These are phyloP conservation scores for Aspergillus biplanus DNA, from an alignment of 495 filamentous ascomycete species.

Conservation along the genomic window DNA sequence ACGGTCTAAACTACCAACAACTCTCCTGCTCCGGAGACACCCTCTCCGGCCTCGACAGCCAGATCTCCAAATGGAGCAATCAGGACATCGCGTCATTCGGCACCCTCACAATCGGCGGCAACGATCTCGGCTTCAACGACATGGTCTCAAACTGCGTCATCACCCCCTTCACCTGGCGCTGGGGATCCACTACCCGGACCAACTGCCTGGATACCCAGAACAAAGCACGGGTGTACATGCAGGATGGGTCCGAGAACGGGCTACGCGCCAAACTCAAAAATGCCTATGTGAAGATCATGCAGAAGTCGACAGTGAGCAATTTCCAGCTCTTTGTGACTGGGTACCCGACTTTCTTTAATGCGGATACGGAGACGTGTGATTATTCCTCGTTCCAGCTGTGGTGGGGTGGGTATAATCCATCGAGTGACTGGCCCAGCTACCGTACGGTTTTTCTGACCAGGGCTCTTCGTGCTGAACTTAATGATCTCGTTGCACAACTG, in stretches of 20 bases:
- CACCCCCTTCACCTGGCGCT: neutral
- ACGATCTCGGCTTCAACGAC: slow-evolving; percentile 1
- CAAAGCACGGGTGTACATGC: neutral
- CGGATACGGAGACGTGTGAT: neutral
- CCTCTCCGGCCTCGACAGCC: neutral
- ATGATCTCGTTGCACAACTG: neutral
- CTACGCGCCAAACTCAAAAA: neutral
- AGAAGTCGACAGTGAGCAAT: neutral
- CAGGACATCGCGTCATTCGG: neutral
- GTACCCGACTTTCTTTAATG: slow-evolving; percentile 8
- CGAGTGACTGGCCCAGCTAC: neutral
- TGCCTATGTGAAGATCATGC: slow-evolving; percentile 1
- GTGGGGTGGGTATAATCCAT: neutral
- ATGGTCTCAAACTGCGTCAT: neutral
- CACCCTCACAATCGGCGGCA: neutral
- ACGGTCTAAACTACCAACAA: neutral
- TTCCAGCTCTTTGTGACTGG: slow-evolving; percentile 7
- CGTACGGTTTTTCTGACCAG: neutral
- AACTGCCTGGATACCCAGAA: neutral
- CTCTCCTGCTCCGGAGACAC: neutral
- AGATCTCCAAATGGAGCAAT: neutral
- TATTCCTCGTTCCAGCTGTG: neutral
- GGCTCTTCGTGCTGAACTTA: neutral
- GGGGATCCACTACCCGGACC: neutral
- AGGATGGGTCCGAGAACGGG: neutral